Base-by-base conservation (phyloP, 2,329 filamentous ascomycete genomes). In the Fulvia fulva region DNA sequence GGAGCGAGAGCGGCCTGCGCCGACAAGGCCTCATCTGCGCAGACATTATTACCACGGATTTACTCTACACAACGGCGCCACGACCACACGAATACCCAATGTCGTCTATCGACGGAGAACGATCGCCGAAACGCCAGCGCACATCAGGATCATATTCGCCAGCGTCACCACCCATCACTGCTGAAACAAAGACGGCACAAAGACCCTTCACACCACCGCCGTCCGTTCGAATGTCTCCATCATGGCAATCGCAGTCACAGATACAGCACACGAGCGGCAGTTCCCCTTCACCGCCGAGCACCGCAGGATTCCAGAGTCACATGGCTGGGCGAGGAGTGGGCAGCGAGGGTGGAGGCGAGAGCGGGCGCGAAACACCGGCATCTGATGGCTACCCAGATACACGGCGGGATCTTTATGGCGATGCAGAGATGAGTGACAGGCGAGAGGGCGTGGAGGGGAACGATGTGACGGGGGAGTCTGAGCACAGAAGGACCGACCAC, bases 211-310 rank as follows among this genome's bases (percentile, higher is more conserved):
- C 78, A 9, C 78, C 78, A 55, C 78, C 77, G 37, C 78, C 77
- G 23, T 77, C 76, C 55, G 76, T 77, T 55, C 75, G 75, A 58
- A 75, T 75, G 74, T 77, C 76, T 70, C 76, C 77, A 65, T 74
- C 70, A 75, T 74, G 76, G 69, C 74, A 74, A 57, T 63, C 71
- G 49, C 67, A 67, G 51, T 58, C 59, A 53, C 34, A 43, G 25
- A 22, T 55, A 19, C 58, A 50, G 53, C 60, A n/a, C 53, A 65
- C 47, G 57, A 62, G 52, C 56, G 59, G 65, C 49, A 63, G 59
- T 52, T 70, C 70, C 47, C 70, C 76, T 41, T 76, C 77, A 49
- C 77, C 77, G 56, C 75, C 76, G 55, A 77, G 77, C 51, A 73
- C 75, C 34, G 70, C 70, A 64, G 69, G 69, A 19, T 64, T 68